A percentile compares a stretch with the other conserved stretches of the same genome.
These are phyloP conservation scores for Apium graveolens DNA, from an alignment of 129 eudicot species.

Conservation along the genomic window DNA sequence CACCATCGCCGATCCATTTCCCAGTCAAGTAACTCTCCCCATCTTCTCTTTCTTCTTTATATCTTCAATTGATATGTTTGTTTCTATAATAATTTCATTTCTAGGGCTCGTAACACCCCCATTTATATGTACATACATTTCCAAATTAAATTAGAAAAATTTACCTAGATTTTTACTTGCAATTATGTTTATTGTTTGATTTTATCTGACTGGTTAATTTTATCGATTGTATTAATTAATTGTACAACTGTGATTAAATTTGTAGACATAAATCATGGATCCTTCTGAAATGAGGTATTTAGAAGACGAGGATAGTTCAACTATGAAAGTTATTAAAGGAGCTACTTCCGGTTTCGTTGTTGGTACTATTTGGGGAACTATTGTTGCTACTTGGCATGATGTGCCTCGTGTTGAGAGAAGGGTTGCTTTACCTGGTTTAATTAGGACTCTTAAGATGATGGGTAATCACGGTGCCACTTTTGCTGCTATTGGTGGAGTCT, in stretches of 20 bases:
- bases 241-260: slow-evolving; percentile 2
- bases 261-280: slow-evolving; percentile 32
- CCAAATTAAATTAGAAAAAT: neutral
- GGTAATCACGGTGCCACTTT: slow-evolving; percentile 81
- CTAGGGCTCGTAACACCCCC: neutral
- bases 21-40: neutral
- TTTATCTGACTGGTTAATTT: neutral
- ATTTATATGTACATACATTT: neutral
- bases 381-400: slow-evolving; percentile 93
- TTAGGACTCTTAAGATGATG: slow-evolving; percentile 90
- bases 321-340: slow-evolving; percentile 64
- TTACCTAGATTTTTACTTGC: neutral
- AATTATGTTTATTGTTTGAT: neutral
- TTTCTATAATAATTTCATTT: neutral
- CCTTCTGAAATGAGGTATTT: slow-evolving; percentile 61
- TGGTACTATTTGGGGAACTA: slow-evolving; percentile 90
- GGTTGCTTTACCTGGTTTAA: slow-evolving; percentile 79
- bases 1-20: neutral
- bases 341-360: slow-evolving; percentile 66
- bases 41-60: neutral
- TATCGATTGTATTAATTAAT: neutral
- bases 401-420: slow-evolving; percentile 95
- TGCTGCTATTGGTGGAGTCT: slow-evolving; percentile 93
- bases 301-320: slow-evolving; percentile 71
- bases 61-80: neutral